Base-by-base conservation (phyloP, 2,329 filamentous ascomycete genomes). In the Colletotrichum eleusines region DNA sequence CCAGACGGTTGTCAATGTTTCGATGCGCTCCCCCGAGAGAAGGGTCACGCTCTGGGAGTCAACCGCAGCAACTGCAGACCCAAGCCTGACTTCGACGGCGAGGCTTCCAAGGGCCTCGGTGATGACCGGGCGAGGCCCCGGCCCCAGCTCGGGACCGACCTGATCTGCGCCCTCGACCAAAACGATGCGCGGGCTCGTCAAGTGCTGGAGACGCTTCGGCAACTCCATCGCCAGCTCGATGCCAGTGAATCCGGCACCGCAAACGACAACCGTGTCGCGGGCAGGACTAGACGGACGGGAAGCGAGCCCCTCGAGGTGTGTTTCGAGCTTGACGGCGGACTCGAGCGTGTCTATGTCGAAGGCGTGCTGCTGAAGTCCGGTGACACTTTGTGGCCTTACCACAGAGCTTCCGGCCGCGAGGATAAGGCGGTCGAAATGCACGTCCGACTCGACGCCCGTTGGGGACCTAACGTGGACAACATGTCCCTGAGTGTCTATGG, bases 361-460 rank as follows among this genome's bases (percentile, higher is more conserved):
- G 0, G 76, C 74, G 65, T 82, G 66, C 28, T 81, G 31, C 0
- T 72, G n/a, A 1, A 82, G 74, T 0, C 81, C 80, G 0, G 72
- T 0, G 1, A 82, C 59, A n/a, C 16, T 73, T 0, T 63, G 59
- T 0, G 81, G 81, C 5, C 73, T 75, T 0, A 75, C 54, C 2
- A 83, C 71, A 3, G 70, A 55, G 55, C 81, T 83, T 1, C 81
- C 81, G 0, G 80, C 78, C 0, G 81, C 80, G 0, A 83, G 69
- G 1, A 83, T 72, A 3, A 83, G 76, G 1, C 79, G 76, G 60
- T 79, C 74, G 31, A 81, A 83, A 4, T 65, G 8, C 12, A 81
- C 59, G 6, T 28, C 72, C 3, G 72, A 63, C 1, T 59, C 18
- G 1, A 8, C 2, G 1, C 75, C 76, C 0, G 71, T 31, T 1